Evolutionary conservation across 768 basidiomycete genomes (phyloP).

Genomic region (Chiua virens): DNA sequence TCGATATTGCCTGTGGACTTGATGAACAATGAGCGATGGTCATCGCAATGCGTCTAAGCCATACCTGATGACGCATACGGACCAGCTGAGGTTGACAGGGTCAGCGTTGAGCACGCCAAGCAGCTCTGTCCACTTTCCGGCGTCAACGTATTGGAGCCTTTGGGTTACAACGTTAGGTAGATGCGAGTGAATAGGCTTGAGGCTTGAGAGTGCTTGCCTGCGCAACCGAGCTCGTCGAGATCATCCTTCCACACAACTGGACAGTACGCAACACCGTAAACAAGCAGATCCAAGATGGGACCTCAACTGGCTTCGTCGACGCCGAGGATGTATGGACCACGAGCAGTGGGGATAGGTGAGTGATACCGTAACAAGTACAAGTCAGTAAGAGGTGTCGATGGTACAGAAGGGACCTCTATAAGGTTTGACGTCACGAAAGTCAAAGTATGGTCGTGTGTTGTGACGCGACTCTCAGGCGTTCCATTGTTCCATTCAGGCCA

Average conservation of each 20-base stretch:
- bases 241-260: constrained; percentile 72
- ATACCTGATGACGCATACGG: constrained; percentile 75
- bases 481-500: no score
- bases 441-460: no score
- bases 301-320: constrained; percentile 99
- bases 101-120: constrained; percentile 69
- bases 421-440: no score
- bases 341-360: constrained; percentile 31
- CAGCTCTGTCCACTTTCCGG: constrained; percentile 65
- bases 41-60: neutral
- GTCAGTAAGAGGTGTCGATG: constrained; percentile 47
- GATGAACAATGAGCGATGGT: constrained; percentile 3
- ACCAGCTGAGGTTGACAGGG: constrained; percentile 74
- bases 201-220: constrained; percentile 51
- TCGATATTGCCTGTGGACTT: constrained; percentile 90
- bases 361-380: constrained; percentile 80
- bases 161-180: neutral
- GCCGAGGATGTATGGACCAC: constrained; percentile 88
- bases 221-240: constrained; percentile 83
- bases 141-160: constrained; percentile 92
- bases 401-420: no score
- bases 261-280: constrained; percentile 95
- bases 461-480: no score
- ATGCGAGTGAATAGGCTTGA: neutral
- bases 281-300: constrained; percentile 92